A percentile compares a stretch with the other conserved stretches of the same genome.
Conservation (phyloP, 257 asterid species). For the Ligustrum vulgare region DNA sequence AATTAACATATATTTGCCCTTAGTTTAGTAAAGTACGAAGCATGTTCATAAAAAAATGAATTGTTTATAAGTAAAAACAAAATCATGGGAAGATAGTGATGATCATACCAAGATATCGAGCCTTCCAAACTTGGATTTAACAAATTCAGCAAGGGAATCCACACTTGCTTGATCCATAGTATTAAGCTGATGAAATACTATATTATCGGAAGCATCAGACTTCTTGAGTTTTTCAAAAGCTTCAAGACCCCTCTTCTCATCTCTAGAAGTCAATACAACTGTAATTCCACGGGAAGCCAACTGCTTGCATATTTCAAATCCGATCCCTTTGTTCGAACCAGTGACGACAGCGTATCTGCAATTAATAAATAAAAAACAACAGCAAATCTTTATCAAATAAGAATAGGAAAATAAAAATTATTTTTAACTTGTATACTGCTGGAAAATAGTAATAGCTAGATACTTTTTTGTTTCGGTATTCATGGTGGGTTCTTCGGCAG, state of each 20-base stretch:
- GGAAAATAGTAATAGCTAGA: too few species aligned
- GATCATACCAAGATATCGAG: constrained; percentile 52
- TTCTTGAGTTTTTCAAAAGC: constrained; percentile 44
- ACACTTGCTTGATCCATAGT: constrained; percentile 35
- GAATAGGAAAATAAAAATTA: neutral
- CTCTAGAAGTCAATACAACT: constrained; percentile 57
- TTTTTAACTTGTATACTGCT: too few species aligned
- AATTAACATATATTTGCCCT: too few species aligned
- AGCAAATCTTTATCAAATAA: neutral
- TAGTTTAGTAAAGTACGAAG: too few species aligned
- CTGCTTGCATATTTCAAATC: constrained; percentile 54
- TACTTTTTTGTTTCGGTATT: too few species aligned
- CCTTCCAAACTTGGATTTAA: constrained; percentile 39
- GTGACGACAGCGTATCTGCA: constrained; percentile 52
- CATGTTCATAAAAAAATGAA: too few species aligned
- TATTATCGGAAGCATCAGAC: constrained; percentile 17
- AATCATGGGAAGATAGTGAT: too few species aligned
- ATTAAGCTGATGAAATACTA: constrained; percentile 59
- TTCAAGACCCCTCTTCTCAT: constrained; percentile 49
- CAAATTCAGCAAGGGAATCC: constrained; percentile 39
- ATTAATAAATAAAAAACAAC: neutral
- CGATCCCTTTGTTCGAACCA: constrained; percentile 64
- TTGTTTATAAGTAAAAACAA: too few species aligned
- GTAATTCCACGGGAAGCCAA: constrained; percentile 43
- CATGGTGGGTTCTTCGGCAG: too few species aligned